Conservation (phyloP, 768 basidiomycete genomes). For the Tulasnella sp. region DNA sequence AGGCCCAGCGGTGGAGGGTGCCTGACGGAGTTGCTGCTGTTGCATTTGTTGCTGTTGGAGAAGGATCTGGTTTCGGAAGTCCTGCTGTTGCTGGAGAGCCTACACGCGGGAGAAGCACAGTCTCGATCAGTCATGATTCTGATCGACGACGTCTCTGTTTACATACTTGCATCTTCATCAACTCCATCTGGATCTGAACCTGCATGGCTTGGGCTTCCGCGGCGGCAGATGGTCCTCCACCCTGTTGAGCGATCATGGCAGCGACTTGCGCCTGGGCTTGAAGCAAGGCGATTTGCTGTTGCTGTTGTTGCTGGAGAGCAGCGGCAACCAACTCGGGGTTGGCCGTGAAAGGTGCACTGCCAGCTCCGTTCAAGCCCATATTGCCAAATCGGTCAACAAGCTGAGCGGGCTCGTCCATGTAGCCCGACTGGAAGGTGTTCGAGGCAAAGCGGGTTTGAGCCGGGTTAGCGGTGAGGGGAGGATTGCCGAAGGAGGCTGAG, state of each 20-base stretch:
- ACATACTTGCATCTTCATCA: slow-evolving; percentile 70
- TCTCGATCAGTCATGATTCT: slow-evolving; percentile 32
- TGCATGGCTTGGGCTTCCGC: slow-evolving; percentile 59
- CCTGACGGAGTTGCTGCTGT: slow-evolving; percentile 42
- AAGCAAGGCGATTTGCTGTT: slow-evolving; percentile 47
- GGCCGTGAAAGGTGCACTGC: slow-evolving; percentile 57
- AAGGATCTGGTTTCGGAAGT: slow-evolving; percentile 32
- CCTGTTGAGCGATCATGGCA: slow-evolving; percentile 14
- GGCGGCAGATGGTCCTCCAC: neutral
- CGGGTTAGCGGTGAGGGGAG: slow-evolving; percentile 61
- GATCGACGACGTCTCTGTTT: neutral
- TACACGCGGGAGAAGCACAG: slow-evolving; percentile 58
- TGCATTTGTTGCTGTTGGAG: slow-evolving; percentile 26
- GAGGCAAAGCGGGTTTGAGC: slow-evolving; percentile 60
- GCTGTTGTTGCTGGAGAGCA: slow-evolving; percentile 60
- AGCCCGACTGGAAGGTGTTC: slow-evolving; percentile 38
- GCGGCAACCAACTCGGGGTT: slow-evolving; percentile 56
- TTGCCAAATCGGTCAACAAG: slow-evolving; percentile 55
- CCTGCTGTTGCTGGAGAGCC: slow-evolving; percentile 54
- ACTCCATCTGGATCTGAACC: slow-evolving; percentile 82
- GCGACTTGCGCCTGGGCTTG: slow-evolving; percentile 41
- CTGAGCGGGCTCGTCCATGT: slow-evolving; percentile 48
- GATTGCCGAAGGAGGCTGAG: slow-evolving; percentile 52
- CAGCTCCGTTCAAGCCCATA: slow-evolving; percentile 46
- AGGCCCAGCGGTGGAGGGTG: slow-evolving; percentile 74